These are phyloP conservation scores for Fusarium brachygibbosum DNA, from an alignment of 2,329 filamentous ascomycete genomes.

Conservation along the genomic window DNA sequence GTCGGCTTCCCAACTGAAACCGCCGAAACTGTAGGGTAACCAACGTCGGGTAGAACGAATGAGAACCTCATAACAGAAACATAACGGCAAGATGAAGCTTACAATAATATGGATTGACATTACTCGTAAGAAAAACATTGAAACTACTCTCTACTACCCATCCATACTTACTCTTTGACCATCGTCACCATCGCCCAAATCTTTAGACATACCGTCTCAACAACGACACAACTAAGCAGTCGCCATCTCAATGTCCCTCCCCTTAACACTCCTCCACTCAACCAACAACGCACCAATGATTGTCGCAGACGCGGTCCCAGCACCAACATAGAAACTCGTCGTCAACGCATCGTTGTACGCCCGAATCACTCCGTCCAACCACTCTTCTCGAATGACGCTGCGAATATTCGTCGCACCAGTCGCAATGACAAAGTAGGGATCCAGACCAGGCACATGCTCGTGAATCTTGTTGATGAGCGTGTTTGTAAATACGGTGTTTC, in stretches of 20 bases:
- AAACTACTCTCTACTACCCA: background rate
- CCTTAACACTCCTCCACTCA: constrained; percentile 70
- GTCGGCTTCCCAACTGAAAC: too few species aligned
- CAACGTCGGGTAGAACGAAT: background rate
- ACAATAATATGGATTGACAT: too few species aligned
- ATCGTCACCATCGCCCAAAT: background rate
- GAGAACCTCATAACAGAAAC: too few species aligned
- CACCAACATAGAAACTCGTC: constrained; percentile 58
- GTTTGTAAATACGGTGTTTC: constrained; percentile 65
- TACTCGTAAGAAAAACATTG: too few species aligned
- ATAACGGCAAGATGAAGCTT: background rate
- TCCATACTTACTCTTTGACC: background rate
- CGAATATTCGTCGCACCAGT: constrained; percentile 57
- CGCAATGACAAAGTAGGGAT: constrained; percentile 51
- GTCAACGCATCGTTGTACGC: constrained; percentile 62
- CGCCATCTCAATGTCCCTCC: constrained; percentile 60
- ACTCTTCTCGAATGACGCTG: constrained; percentile 46
- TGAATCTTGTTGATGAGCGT: constrained; percentile 57
- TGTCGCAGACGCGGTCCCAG: constrained; percentile 60
- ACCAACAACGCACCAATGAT: constrained; percentile 60
- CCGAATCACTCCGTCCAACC: constrained; percentile 53
- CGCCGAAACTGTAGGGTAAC: background rate
- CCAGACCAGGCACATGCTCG: constrained; percentile 53
- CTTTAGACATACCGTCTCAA: background rate
- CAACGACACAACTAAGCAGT: constrained; percentile 30